Percentiles rank a stretch among this genome's conserved stretches.
These are phyloP conservation scores for Tulasnella sp. DNA, from an alignment of 768 basidiomycete genomes.

Conservation along the genomic window DNA sequence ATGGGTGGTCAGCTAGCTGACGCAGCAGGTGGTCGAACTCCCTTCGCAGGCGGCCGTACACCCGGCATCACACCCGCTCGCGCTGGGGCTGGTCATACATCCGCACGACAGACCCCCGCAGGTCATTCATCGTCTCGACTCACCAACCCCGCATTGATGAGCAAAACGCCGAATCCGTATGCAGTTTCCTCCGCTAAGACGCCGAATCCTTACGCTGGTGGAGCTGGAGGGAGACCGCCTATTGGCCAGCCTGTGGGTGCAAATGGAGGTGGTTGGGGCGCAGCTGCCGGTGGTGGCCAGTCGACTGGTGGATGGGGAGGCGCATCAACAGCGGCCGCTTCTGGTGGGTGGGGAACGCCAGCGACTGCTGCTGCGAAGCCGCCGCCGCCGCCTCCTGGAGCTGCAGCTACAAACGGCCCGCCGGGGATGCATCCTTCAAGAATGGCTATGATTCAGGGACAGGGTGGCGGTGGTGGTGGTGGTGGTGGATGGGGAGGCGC, in stretches of 20 bases:
- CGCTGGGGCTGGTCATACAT: constrained; percentile 68
- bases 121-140: background rate
- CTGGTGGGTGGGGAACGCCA: constrained; percentile 22
- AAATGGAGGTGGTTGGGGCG: constrained; percentile 20
- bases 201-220: constrained; percentile 60
- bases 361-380: constrained; percentile 30
- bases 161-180: constrained; percentile 15
- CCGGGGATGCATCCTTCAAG: constrained; percentile 58
- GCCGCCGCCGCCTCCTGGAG: constrained; percentile 34
- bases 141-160: background rate
- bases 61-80: constrained; percentile 42
- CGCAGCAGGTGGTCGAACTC: constrained; percentile 61
- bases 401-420: constrained; percentile 37
- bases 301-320: constrained; percentile 24
- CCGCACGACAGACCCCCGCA: constrained; percentile 44
- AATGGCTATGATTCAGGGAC: constrained; percentile 50
- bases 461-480: background rate
- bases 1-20: constrained; percentile 19
- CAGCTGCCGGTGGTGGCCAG: constrained; percentile 32
- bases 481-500: background rate
- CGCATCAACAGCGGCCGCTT: too few species aligned
- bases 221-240: constrained; percentile 23
- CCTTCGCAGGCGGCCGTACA: constrained; percentile 56
- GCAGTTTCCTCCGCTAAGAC: constrained; percentile 43
- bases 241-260: constrained; percentile 16